A percentile compares a stretch with the other conserved stretches of the same genome.
These are phyloP conservation scores for Kazachstania martiniae DNA, from an alignment of 805 yeast species.

Conservation along the genomic window DNA sequence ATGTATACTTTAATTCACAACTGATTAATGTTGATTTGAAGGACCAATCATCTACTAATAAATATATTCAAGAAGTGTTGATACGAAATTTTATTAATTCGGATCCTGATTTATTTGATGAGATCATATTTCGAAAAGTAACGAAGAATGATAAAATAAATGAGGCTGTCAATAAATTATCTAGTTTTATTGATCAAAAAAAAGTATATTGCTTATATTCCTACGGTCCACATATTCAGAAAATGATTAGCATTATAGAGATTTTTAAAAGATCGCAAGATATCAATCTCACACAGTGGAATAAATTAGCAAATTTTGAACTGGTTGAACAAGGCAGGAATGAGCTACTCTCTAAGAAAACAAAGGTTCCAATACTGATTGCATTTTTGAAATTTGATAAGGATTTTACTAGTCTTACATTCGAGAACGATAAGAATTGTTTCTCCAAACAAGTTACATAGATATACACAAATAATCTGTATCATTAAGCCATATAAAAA, in stretches of 20 bases:
- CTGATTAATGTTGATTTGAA: too few species aligned
- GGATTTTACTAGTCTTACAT: background rate
- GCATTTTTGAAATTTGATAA: conserved; percentile 1
- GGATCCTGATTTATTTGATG: background rate
- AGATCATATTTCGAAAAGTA: conserved; percentile 4
- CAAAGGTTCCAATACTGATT: conserved; percentile 1
- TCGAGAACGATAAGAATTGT: conserved; percentile 5
- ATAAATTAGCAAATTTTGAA: conserved; percentile 14
- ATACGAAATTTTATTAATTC: conserved; percentile 9
- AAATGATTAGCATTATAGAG: conserved; percentile 18
- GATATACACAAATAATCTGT: conserved; percentile 8
- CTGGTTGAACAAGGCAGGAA: conserved; percentile 15
- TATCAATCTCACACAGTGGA: conserved; percentile 11
- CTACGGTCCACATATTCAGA: conserved; percentile 22
- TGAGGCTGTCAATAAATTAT: conserved; percentile 10
- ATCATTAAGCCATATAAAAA: conserved; percentile 18
- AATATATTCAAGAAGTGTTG: conserved; percentile 10
- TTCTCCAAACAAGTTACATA: conserved; percentile 10
- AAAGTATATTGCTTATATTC: conserved; percentile 11
- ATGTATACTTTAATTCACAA: too few species aligned
- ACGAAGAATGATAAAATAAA: conserved; percentile 18
- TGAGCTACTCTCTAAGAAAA: conserved; percentile 17
- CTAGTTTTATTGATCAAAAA: background rate
- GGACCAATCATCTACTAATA: too few species aligned
- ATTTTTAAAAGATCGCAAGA: conserved; percentile 10